Evolutionary conservation across 2,329 filamentous ascomycete genomes (phyloP).

Genomic region (Penicillium palitans): DNA sequence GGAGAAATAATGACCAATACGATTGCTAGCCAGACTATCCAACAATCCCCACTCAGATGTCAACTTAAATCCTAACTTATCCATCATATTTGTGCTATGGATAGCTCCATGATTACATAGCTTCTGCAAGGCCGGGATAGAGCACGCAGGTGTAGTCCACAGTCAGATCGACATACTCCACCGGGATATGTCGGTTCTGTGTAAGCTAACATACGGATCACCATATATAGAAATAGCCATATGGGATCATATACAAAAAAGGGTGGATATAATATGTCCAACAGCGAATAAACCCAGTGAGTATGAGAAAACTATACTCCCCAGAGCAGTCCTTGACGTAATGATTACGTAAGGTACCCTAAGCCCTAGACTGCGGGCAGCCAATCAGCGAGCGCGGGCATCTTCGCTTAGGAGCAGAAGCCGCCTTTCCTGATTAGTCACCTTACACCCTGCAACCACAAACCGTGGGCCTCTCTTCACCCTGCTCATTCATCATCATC

Average conservation of each 20-base stretch:
- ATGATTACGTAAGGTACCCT: conserved; percentile 35
- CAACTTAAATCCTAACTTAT: not conserved
- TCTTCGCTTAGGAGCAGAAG: conserved; percentile 42
- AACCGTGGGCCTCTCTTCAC: conserved; percentile 34
- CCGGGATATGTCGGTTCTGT: not conserved
- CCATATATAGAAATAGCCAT: not conserved
- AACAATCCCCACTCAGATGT: not conserved
- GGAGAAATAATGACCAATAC: not conserved
- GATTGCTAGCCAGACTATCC: not conserved
- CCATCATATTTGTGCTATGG: conserved; percentile 1
- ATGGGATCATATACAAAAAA: not conserved
- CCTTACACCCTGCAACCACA: conserved; percentile 33
- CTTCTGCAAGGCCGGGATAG: conserved; percentile 3
- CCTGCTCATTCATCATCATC: conserved; percentile 31
- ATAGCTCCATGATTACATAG: conserved; percentile 13
- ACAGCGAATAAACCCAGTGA: not conserved
- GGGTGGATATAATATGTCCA: not conserved
- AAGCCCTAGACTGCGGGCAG: conserved; percentile 38
- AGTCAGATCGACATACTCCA: conserved; percentile 8
- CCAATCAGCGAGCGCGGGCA: conserved; percentile 24
- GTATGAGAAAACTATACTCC: conserved; percentile 26
- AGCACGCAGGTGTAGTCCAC: not conserved
- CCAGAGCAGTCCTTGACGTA: conserved; percentile 33
- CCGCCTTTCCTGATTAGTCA: conserved; percentile 39
- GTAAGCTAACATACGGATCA: not conserved